Evolutionary conservation across 306 rosid species (phyloP), one percentile per base, ranked within the genome.

Genomic region (Fragaria nilgerrensis): DNA sequence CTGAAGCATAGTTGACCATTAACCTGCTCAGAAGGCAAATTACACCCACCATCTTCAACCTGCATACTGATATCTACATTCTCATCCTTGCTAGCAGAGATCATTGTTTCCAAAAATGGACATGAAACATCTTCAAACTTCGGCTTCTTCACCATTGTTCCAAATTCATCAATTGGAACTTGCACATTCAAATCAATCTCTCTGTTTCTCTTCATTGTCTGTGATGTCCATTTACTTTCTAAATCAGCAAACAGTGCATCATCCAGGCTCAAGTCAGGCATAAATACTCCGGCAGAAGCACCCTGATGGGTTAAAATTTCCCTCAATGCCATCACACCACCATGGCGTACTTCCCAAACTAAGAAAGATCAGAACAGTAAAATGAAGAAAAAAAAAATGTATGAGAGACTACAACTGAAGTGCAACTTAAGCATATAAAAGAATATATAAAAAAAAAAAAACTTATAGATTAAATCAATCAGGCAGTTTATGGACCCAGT

Each of bases 331-430:
- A 95, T 95, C 81, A 95, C 95, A 70, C 97, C 86, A 43, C 98
- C 98, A 88, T 95, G 98, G 49, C 97, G 97, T 43, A 95, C 76
- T 86, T 92, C 98, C 98, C 98, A 95, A 81, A 88, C 98, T 95
- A 59, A 23, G 69, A 27, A 59, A 74, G 23, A 64, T 34, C 15
- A 34, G 8, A 34, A 64, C 2, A 16, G 17, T 29, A 15, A 7
- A 32, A 64, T 61, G 13, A 59, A 61, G 25, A 2, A 22, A 17
- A 12, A 12, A 15, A 84, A 68, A 55, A 77, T 68, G 80, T 70
- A 32, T 83, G 70, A 78, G 68, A 72, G 53, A 50, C 2, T 49
- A 81, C 41, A 68, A 80, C 56, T 77, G 64, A 43, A 74, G 62
- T 73, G 56, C 48, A 23, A 62, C 47, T 58, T 76, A 15, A 67